Evolutionary conservation across 2,329 filamentous ascomycete species (phyloP), one percentile per base, ranked within the genome.

Genomic region (Cladosporium sp.): DNA sequence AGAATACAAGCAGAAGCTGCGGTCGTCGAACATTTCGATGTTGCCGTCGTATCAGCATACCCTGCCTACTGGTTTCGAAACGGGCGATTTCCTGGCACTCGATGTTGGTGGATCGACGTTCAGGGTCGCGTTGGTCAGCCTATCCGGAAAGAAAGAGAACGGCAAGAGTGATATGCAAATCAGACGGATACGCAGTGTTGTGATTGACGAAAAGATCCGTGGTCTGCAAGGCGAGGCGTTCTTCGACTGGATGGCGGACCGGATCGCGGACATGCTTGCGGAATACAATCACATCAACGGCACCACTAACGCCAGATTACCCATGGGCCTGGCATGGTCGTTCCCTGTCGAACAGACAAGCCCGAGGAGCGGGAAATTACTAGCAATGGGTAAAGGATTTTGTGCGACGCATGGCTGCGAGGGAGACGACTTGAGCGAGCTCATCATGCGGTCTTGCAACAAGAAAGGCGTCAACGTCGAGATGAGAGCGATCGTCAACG

Each of bases 91-190:
- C 71, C 77, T 89, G 40, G 85, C 86, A 5, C 78, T 89, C 66
- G 87, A 89, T 71, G 85, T 89, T 23, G 87, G 87, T 35, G 87
- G 87, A n/a, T 89, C 87, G 18, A 89, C 86, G 0, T 87, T 89
- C 71, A 83, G 87, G 10, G 83, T 89, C 46, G 87, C 86, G 29
- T 76, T 89, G 67, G 83, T 89, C 33, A 80, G 87, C 67, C 74
- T 89, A 60, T 75, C 74, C 65, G 85, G 85, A 11, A 73, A 69
- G 65, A 80, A 80, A 62, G 72, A 77, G 8, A 72, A 78, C n/a
- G 78, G 77, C 35, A 72, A 75, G 6, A 69, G 70, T 56, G 71
- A 74, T 68, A 83, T 89, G 81, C 80, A 81, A 66, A 86, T 88
- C 64, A 76, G 84, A 62, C 80, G 80, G 65, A 85, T 86, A 75